Conservation (phyloP, 164 flowering plant genomes). For the Warburgia ugandensis region DNA sequence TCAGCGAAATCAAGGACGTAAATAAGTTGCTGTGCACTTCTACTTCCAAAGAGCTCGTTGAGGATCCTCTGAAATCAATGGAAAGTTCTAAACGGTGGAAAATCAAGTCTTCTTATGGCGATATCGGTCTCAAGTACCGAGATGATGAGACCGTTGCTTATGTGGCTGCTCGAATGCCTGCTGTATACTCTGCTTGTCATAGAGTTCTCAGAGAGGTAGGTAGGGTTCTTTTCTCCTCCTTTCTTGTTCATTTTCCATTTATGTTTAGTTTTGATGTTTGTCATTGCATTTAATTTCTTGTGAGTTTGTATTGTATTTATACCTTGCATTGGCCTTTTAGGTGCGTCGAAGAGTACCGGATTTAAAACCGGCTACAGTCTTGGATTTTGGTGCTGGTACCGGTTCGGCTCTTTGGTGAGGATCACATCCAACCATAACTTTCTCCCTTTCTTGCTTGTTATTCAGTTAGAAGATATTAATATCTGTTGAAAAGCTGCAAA, state of each 20-base stretch:
- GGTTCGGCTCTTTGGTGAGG: conserved; percentile 91
- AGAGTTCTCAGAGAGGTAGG: conserved; percentile 52
- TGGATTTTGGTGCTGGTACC: conserved; percentile 98
- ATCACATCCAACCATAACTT: too few species aligned
- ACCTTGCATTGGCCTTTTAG: conserved; percentile 21
- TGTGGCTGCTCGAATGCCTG: conserved; percentile 97
- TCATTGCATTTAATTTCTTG: neutral
- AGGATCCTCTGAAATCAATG: conserved; percentile 57
- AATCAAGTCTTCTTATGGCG: conserved; percentile 71
- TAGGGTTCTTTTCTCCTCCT: neutral
- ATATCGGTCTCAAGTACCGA: conserved; percentile 63
- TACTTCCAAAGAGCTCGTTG: conserved; percentile 63
- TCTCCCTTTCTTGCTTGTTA: too few species aligned
- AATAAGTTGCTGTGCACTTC: conserved; percentile 39
- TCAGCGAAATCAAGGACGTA: conserved; percentile 51
- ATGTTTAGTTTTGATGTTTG: too few species aligned
- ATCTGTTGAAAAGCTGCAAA: too few species aligned
- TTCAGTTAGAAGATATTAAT: too few species aligned
- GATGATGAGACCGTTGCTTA: conserved; percentile 79
- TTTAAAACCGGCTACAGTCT: conserved; percentile 65
- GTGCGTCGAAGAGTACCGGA: conserved; percentile 74
- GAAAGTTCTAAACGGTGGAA: conserved; percentile 70
- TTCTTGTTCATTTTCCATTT: neutral
- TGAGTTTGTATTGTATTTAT: neutral
- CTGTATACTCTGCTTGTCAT: conserved; percentile 83